Evolutionary conservation across 2,329 filamentous ascomycete genomes (phyloP).

Genomic region (Arthrobotrys pseudoclavata): DNA sequence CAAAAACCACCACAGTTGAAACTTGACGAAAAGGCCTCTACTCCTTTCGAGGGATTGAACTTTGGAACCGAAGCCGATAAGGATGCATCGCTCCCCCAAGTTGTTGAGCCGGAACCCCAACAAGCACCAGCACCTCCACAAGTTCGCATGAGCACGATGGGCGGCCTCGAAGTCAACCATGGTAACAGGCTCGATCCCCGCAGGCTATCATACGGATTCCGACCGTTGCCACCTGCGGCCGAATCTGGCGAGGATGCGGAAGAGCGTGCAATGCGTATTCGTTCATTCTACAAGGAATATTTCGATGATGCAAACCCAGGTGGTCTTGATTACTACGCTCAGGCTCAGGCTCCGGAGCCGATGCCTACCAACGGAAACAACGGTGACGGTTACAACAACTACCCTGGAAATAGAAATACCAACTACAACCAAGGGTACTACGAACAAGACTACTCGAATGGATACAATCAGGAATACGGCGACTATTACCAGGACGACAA

Average conservation of each 20-base stretch:
- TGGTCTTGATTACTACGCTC: constrained; percentile 50
- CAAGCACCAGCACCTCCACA: constrained; percentile 14
- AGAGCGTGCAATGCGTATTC: constrained; percentile 92
- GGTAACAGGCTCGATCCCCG: constrained; percentile 73
- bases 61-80: constrained; percentile 42
- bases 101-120: constrained; percentile 44
- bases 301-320: constrained; percentile 78
- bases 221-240: constrained; percentile 89
- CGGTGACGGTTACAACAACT: constrained; percentile 59
- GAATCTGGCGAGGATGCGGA: constrained; percentile 88
- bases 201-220: constrained; percentile 78
- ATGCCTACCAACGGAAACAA: constrained; percentile 3
- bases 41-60: constrained; percentile 44
- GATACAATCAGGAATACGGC: constrained; percentile 61
- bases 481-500: constrained; percentile 77
- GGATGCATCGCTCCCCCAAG: constrained; percentile 37
- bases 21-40: constrained; percentile 28
- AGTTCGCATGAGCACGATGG: constrained; percentile 60
- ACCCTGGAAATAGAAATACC: constrained; percentile 65
- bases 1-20: constrained; percentile 41
- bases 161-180: constrained; percentile 66
- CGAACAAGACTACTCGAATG: constrained; percentile 51
- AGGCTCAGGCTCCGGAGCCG: constrained; percentile 40
- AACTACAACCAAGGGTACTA: constrained; percentile 65
- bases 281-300: constrained; percentile 99